phyloP scores from a whole-genome alignment of 768 basidiomycete species.

The Agrocybe pediades region DNA sequence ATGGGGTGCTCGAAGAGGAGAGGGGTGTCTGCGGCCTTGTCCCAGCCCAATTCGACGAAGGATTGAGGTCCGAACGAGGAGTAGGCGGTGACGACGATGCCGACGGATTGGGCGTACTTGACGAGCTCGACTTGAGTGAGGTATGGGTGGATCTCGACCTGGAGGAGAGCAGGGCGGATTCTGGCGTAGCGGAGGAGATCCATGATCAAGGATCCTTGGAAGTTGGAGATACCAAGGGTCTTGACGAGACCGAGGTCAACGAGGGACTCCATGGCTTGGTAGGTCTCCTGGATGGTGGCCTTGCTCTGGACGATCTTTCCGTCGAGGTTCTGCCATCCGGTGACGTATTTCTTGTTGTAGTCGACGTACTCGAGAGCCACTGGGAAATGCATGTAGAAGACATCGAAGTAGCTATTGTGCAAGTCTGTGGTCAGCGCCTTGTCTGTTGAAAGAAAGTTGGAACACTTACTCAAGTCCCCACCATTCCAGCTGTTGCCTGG shows the following conservation, averaged over 20 bases:
- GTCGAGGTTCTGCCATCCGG: conserved; percentile 81
- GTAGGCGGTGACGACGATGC: conserved; percentile 69
- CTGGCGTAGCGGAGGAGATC: conserved; percentile 83
- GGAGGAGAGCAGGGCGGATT: conserved; percentile 68
- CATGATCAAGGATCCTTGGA: conserved; percentile 66
- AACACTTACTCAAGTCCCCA: conserved; percentile 76
- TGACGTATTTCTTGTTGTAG: conserved; percentile 73
- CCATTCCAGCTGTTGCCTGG: conserved; percentile 57
- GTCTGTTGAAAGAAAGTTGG: too few species aligned
- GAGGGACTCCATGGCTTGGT: conserved; percentile 80
- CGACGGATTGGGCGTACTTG: conserved; percentile 52
- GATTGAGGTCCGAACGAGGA: conserved; percentile 46
- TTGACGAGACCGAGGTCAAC: conserved; percentile 69
- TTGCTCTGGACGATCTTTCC: conserved; percentile 66
- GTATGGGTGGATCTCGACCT: conserved; percentile 74
- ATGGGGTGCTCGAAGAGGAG: conserved; percentile 55
- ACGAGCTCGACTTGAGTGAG: conserved; percentile 62
- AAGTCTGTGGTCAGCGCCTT: too few species aligned
- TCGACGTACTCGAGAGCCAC: conserved; percentile 81
- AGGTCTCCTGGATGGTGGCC: conserved; percentile 81
- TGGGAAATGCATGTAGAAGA: conserved; percentile 87
- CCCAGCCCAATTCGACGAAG: conserved; percentile 67
- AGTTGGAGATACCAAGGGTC: conserved; percentile 84
- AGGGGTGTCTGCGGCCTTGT: conserved; percentile 50
- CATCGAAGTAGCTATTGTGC: conserved; percentile 73